phyloP scores from a whole-genome alignment of 2,329 filamentous ascomycete genomes.

The Lachnum nothofagi region DNA sequence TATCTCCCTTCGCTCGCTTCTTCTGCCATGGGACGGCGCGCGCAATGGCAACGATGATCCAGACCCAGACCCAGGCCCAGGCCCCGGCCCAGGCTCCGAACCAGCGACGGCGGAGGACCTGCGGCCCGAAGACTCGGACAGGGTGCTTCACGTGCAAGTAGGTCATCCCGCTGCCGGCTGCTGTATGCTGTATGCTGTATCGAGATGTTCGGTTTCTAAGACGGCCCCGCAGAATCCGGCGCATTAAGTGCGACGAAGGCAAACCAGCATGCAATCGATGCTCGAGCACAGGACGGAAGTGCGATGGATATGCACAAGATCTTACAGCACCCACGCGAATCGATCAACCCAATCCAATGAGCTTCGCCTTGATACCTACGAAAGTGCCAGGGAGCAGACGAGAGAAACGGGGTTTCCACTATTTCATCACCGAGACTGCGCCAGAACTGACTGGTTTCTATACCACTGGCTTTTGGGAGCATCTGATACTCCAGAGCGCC shows the following conservation, averaged over 20 bases:
- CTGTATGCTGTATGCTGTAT: no score
- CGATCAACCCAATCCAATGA: slow-evolving; percentile 1
- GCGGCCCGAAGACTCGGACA: slow-evolving; percentile 20
- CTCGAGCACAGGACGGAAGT: slow-evolving; percentile 23
- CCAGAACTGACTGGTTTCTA: slow-evolving; percentile 28
- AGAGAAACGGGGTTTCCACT: slow-evolving; percentile 28
- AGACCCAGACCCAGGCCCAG: not conserved
- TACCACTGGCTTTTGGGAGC: slow-evolving; percentile 25
- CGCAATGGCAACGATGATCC: not conserved
- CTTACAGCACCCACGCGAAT: not conserved
- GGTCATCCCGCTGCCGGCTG: no score
- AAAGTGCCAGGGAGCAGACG: slow-evolving; percentile 21
- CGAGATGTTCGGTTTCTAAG: no score
- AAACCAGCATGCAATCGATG: slow-evolving; percentile 24
- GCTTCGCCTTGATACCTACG: slow-evolving; percentile 9
- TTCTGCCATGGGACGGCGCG: not conserved
- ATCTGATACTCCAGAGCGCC: slow-evolving; percentile 27
- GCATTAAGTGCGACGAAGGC: slow-evolving; percentile 28
- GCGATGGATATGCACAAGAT: slow-evolving; percentile 23
- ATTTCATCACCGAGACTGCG: slow-evolving; percentile 26
- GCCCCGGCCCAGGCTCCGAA: not conserved
- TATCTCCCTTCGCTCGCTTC: not conserved
- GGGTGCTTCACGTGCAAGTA: slow-evolving; percentile 29
- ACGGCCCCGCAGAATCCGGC: slow-evolving; percentile 25
- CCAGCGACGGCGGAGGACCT: slow-evolving; percentile 8